Evolutionary conservation across 2,329 filamentous ascomycete species (phyloP), one percentile per base, ranked within the genome.

Genomic region (Fusarium sarcochroum): DNA sequence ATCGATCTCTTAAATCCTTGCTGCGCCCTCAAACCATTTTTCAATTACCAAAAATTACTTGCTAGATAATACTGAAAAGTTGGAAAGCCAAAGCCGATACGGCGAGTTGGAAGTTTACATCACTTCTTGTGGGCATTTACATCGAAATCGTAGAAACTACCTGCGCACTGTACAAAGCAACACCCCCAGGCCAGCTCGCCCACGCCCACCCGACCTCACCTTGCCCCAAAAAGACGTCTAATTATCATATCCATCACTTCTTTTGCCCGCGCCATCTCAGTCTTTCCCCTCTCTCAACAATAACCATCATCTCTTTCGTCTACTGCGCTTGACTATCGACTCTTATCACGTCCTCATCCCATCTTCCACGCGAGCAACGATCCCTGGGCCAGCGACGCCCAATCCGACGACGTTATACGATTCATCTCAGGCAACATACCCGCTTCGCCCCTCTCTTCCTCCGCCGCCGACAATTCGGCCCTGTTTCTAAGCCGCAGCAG

Each of bases 151-250:
- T 63, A 54, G 42, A 41, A 49, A 30, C 27, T 30, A 30, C 27
- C 10, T 5, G 69, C 72, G 72, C 72, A 74, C 72, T 74, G 72
- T 74, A 70, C 70, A 11, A 42, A 58, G 40, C 46, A 64, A 64
- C 52, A 38, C 61, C 59, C 61, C 61, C 34, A 51, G 52, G 53
- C 59, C 62, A 49, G 52, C 67, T 71, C 63, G 61, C 63, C 63
- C 65, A 70, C 72, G 61, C 70, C 69, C 70, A 72, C 69, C 69
- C 70, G 70, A 72, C 72, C 63, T 61, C 69, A 65, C 68, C 69
- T 73, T 72, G 72, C 72, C 72, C 72, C 70, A 74, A 72, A 63
- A 67, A 73, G 61, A 65, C 72, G 56, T 72, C 70, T 69, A 70
- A 69, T 70, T 71, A 73, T 73, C 70, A 73, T 70, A 63, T 74